phyloP scores from a whole-genome alignment of 306 rosid species.

The Urtica urens region DNA sequence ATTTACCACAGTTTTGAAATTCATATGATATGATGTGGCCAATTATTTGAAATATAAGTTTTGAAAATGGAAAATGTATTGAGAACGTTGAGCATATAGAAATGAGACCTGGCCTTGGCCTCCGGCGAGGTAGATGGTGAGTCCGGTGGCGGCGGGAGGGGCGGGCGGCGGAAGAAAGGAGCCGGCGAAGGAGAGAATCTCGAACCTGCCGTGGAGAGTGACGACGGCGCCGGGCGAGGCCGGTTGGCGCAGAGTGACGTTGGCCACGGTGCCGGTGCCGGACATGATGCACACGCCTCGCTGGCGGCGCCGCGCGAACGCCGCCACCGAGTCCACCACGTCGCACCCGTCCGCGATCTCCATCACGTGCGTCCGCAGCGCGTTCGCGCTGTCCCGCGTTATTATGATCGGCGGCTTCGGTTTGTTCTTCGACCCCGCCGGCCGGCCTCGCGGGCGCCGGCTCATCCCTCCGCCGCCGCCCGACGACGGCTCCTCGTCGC shows the following conservation, averaged over 20 bases:
- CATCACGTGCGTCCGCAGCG: slow-evolving; percentile 85
- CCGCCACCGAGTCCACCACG: slow-evolving; percentile 65
- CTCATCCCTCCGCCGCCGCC: slow-evolving; percentile 1
- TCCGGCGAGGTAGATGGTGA: slow-evolving; percentile 77
- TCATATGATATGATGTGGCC: no score
- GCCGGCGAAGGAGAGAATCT: slow-evolving; percentile 76
- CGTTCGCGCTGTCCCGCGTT: slow-evolving; percentile 90
- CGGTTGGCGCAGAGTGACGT: slow-evolving; percentile 76
- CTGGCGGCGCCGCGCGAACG: slow-evolving; percentile 81
- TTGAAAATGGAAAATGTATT: no score
- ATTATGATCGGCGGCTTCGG: slow-evolving; percentile 95
- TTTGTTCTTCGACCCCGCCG: slow-evolving; percentile 93
- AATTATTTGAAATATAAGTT: no score
- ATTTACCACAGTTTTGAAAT: no score
- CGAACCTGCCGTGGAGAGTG: slow-evolving; percentile 77
- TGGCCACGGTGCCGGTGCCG: slow-evolving; percentile 83
- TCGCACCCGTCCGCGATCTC: slow-evolving; percentile 88
- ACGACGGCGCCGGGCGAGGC: slow-evolving; percentile 78
- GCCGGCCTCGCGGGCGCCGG: slow-evolving; percentile 60
- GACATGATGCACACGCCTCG: slow-evolving; percentile 90
- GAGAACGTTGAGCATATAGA: no score
- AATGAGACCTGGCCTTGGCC: slow-evolving; percentile 97
- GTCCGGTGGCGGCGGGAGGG: slow-evolving; percentile 67
- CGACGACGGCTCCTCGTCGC: slow-evolving; percentile 11
- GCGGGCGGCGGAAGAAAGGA: slow-evolving; percentile 91